Evolutionary conservation across 2,329 filamentous ascomycete genomes (phyloP).

Genomic region (Monilinia polystroma): DNA sequence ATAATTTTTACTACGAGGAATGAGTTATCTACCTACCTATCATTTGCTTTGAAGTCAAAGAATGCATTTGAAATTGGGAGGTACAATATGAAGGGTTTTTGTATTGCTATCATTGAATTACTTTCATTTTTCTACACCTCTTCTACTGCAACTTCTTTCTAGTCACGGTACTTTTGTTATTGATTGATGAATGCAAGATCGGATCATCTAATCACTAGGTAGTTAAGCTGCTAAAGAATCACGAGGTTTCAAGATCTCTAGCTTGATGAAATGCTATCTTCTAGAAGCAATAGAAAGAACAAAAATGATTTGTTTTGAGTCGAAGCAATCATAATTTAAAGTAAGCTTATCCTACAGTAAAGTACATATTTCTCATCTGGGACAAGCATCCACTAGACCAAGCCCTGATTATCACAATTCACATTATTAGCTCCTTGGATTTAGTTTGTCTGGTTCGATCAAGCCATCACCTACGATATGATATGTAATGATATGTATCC

Average conservation of each 20-base stretch:
- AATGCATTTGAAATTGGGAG: conserved; percentile 34
- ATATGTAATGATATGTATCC: conserved; percentile 19
- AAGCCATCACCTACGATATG: conserved; percentile 4
- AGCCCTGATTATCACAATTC: conserved; percentile 4
- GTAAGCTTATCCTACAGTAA: neutral
- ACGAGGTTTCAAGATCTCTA: conserved; percentile 4
- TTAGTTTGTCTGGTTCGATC: neutral
- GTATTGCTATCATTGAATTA: neutral
- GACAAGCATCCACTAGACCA: neutral
- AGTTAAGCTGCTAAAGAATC: conserved; percentile 1
- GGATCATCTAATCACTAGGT: neutral
- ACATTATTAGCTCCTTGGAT: neutral
- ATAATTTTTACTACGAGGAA: conserved; percentile 34
- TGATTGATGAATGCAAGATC: conserved; percentile 20
- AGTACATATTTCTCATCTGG: neutral
- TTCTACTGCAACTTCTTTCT: neutral
- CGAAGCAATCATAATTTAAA: neutral
- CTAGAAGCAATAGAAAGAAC: conserved; percentile 18
- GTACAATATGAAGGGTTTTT: conserved; percentile 13
- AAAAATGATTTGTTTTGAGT: neutral
- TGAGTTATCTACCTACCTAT: conserved; percentile 24
- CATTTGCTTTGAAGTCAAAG: conserved; percentile 26
- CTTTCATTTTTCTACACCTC: neutral
- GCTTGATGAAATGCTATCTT: conserved; percentile 10
- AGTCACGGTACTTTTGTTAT: neutral